Evolutionary conservation across 1,284 basidiomycete species (phyloP).

Genomic region (Sanghuangporus baumii): DNA sequence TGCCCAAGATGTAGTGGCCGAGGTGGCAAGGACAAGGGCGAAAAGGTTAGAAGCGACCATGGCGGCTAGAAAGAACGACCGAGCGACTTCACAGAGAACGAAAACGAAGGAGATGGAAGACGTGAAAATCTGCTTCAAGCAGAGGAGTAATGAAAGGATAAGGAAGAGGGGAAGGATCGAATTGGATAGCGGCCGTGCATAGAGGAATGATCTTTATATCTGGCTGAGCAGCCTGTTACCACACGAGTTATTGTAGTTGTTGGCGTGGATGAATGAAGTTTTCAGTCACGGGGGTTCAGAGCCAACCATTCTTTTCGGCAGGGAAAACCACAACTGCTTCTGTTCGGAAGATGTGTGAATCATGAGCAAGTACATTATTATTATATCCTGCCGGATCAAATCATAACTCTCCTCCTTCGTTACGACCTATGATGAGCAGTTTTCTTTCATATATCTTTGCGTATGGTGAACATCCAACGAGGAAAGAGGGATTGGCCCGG

Average conservation of each 20-base stretch:
- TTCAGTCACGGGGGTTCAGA: background rate
- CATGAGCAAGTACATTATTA: background rate
- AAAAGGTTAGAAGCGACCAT: constrained; percentile 4
- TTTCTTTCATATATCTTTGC: background rate
- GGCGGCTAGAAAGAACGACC: background rate
- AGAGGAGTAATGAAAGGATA: background rate
- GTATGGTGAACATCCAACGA: background rate
- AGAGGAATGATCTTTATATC: background rate
- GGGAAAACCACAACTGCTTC: too few relatives aligned
- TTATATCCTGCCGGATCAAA: background rate
- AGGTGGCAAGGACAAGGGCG: constrained; percentile 17
- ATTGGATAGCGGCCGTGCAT: background rate
- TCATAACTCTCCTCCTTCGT: background rate
- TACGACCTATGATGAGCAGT: background rate
- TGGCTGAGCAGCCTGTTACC: too few relatives aligned
- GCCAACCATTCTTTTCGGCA: background rate
- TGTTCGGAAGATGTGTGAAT: background rate
- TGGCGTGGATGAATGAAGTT: background rate
- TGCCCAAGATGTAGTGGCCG: constrained; percentile 16
- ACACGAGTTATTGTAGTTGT: background rate
- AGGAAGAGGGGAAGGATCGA: background rate
- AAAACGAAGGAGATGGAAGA: background rate
- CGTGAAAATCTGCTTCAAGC: constrained; percentile 8
- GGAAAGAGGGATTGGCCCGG: background rate
- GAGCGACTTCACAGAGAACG: background rate